These are phyloP conservation scores for Ilyonectria destructans DNA, from an alignment of 2,329 filamentous ascomycete species.

Conservation along the genomic window DNA sequence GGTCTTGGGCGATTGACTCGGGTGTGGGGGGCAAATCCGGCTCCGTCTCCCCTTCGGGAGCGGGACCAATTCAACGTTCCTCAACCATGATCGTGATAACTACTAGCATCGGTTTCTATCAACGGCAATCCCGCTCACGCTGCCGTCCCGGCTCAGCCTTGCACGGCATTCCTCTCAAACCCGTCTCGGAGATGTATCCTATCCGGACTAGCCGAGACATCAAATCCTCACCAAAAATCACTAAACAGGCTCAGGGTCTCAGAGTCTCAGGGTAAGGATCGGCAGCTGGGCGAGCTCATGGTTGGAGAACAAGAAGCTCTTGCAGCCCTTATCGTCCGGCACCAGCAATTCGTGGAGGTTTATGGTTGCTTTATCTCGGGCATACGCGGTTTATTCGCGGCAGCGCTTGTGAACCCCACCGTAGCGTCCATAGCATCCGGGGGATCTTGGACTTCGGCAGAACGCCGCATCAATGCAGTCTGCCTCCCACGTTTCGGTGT, in stretches of 20 bases:
- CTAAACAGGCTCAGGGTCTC: background rate
- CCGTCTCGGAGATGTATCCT: slow-evolving; percentile 1
- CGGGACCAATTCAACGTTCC: slow-evolving; percentile 20
- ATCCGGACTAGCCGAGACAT: slow-evolving; percentile 5
- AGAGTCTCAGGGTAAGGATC: slow-evolving; percentile 27
- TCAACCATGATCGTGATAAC: slow-evolving; percentile 22
- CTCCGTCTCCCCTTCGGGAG: slow-evolving; percentile 8
- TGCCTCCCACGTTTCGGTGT: slow-evolving; percentile 34
- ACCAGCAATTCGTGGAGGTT: slow-evolving; percentile 14
- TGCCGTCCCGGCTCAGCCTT: slow-evolving; percentile 8
- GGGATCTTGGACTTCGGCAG: slow-evolving; percentile 20
- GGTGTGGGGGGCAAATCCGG: slow-evolving; percentile 19
- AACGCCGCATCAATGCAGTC: slow-evolving; percentile 28
- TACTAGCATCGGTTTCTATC: slow-evolving; percentile 6
- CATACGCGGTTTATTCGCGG: slow-evolving; percentile 5
- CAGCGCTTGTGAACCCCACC: slow-evolving; percentile 11
- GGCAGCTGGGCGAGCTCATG: slow-evolving; percentile 34
- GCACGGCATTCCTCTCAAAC: slow-evolving; percentile 5
- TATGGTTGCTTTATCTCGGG: slow-evolving; percentile 5
- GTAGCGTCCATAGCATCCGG: slow-evolving; percentile 8
- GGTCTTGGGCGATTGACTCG: slow-evolving; percentile 23
- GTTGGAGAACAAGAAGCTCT: slow-evolving; percentile 24
- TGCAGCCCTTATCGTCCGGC: slow-evolving; percentile 25
- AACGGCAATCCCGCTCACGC: slow-evolving; percentile 20
- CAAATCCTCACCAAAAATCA: slow-evolving; percentile 2